Percentiles rank a stretch among this genome's conserved stretches.
These are phyloP conservation scores for Penicillium coffeae DNA, from an alignment of 495 filamentous ascomycete species.

Conservation along the genomic window DNA sequence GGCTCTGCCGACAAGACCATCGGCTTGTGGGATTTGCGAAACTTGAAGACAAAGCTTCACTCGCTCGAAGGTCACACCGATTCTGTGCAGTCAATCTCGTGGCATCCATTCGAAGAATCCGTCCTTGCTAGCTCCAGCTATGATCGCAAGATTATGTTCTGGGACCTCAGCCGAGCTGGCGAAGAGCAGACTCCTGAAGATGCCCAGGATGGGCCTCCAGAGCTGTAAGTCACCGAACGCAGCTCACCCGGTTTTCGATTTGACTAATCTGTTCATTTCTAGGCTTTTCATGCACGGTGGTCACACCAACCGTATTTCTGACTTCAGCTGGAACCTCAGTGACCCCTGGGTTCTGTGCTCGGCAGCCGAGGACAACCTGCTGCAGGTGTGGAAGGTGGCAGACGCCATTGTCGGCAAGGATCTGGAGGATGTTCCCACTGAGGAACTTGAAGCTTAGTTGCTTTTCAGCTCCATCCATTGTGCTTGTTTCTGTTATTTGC, in stretches of 20 bases:
- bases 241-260: not conserved
- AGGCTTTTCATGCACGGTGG: conserved; percentile 98
- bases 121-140: conserved; percentile 88
- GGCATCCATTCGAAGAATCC: conserved; percentile 85
- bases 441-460: conserved; percentile 67
- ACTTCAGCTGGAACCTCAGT: conserved; percentile 96
- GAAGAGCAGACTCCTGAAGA: conserved; percentile 95
- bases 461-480: not conserved
- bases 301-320: conserved; percentile 91
- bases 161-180: conserved; percentile 86
- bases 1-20: conserved; percentile 94
- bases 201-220: conserved; percentile 92
- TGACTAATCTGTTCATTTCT: conserved; percentile 15
- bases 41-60: conserved; percentile 81
- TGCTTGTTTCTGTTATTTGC: not conserved
- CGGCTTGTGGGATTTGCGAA: conserved; percentile 91
- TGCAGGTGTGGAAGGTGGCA: conserved; percentile 96
- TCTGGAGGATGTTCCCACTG: conserved; percentile 68
- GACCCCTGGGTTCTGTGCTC: conserved; percentile 94
- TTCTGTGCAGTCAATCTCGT: conserved; percentile 83
- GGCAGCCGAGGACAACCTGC: conserved; percentile 92
- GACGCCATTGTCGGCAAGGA: conserved; percentile 84
- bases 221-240: conserved; percentile 63
- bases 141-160: conserved; percentile 91
- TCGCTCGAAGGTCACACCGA: conserved; percentile 80